These are phyloP conservation scores for Pleurotus giganteus DNA, from an alignment of 768 basidiomycete genomes.

Conservation along the genomic window DNA sequence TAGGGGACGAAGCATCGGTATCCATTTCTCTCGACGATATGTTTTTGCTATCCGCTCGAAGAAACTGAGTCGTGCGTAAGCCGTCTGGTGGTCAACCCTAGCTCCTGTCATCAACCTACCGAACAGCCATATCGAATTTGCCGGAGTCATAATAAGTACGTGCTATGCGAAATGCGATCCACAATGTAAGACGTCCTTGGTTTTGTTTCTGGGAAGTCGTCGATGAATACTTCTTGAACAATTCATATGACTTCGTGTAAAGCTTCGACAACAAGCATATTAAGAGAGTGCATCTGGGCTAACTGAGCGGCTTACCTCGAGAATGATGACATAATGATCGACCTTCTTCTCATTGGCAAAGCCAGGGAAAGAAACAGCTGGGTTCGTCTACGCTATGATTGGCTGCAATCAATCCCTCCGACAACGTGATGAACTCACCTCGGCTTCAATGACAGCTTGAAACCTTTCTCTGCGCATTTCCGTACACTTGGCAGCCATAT, in stretches of 20 bases:
- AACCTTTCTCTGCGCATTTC: slow-evolving; percentile 73
- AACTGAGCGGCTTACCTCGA: slow-evolving; percentile 58
- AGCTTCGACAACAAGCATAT: slow-evolving; percentile 45
- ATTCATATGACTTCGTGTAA: slow-evolving; percentile 91
- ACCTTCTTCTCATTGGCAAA: slow-evolving; percentile 90
- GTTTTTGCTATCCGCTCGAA: slow-evolving; percentile 90
- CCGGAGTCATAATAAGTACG: slow-evolving; percentile 77
- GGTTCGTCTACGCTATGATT: slow-evolving; percentile 22
- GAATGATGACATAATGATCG: slow-evolving; percentile 76
- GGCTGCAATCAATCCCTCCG: not conserved
- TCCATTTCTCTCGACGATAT: slow-evolving; percentile 87
- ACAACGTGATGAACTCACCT: slow-evolving; percentile 37
- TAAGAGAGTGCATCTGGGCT: not conserved
- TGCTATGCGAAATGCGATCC: slow-evolving; percentile 89
- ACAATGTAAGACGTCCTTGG: slow-evolving; percentile 83
- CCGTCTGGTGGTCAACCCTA: no score
- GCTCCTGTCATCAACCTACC: slow-evolving; percentile 41
- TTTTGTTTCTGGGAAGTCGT: slow-evolving; percentile 35
- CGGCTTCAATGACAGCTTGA: slow-evolving; percentile 50
- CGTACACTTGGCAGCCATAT: slow-evolving; percentile 84
- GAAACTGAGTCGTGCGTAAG: slow-evolving; percentile 55
- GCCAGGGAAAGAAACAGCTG: slow-evolving; percentile 54
- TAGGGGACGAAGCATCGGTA: slow-evolving; percentile 67
- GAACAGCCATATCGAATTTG: slow-evolving; percentile 85
- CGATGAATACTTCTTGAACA: slow-evolving; percentile 76